A percentile compares a stretch with the other conserved stretches of the same genome.
phyloP scores from a whole-genome alignment of 2,329 filamentous ascomycete genomes.

The Aurifilum marmelostoma region DNA sequence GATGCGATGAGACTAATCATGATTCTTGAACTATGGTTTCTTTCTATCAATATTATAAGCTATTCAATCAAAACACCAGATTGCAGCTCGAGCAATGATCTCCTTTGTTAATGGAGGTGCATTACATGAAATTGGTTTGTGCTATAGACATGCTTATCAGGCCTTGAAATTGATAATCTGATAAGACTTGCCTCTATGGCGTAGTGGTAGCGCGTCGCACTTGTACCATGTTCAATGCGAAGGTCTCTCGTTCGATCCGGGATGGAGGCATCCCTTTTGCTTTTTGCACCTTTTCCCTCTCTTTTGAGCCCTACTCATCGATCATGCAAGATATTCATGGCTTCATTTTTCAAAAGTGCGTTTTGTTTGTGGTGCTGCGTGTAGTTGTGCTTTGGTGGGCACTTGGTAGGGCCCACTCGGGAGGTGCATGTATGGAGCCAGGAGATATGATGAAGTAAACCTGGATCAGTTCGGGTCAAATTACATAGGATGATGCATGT shows the following conservation, averaged over 20 bases:
- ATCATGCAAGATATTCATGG: background rate
- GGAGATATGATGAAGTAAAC: too few relatives aligned
- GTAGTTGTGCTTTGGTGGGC: background rate
- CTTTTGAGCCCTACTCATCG: background rate
- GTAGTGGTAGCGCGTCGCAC: slow-evolving; percentile 17
- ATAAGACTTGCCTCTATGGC: slow-evolving; percentile 8
- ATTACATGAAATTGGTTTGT: background rate
- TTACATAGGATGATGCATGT: too few relatives aligned
- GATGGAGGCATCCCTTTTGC: slow-evolving; percentile 12
- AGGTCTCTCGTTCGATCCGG: slow-evolving; percentile 19
- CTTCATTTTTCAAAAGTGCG: background rate
- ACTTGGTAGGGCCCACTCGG: background rate
- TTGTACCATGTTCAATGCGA: slow-evolving; percentile 14
- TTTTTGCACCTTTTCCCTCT: too few relatives aligned
- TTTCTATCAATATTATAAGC: too few relatives aligned
- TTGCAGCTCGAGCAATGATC: too few relatives aligned
- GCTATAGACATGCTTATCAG: background rate
- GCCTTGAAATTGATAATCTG: background rate
- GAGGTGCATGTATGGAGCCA: background rate
- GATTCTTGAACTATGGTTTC: background rate
- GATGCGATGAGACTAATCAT: background rate
- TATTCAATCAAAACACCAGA: too few relatives aligned
- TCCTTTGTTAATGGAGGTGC: too few relatives aligned
- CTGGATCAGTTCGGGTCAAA: too few relatives aligned
- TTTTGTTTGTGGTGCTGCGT: background rate